Conservation (phyloP, 108 stramenopile species). For the Schizochytrium sp. region DNA sequence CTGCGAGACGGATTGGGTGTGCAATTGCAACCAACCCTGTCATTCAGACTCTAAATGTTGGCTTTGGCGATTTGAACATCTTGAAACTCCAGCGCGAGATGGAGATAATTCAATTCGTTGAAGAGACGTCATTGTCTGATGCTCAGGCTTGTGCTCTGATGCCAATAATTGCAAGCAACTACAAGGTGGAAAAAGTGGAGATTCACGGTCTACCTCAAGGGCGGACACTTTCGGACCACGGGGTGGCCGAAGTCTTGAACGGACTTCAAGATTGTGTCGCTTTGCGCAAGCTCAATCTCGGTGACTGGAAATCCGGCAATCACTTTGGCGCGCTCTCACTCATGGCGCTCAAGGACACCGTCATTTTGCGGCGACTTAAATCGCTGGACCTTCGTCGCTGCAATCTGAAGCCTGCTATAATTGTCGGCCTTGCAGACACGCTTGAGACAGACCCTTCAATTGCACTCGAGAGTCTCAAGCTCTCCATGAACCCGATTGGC, state of each 20-base stretch:
- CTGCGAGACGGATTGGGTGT: background rate
- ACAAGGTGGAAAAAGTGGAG: background rate
- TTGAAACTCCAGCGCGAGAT: background rate
- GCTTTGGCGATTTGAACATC: background rate
- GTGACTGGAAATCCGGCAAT: background rate
- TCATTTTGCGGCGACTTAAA: background rate
- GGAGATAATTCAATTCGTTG: background rate
- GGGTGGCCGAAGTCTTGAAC: background rate
- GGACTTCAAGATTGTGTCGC: background rate
- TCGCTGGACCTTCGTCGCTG: background rate
- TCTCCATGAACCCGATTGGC: background rate
- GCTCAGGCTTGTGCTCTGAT: background rate
- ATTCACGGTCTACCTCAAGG: background rate
- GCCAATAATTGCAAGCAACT: background rate
- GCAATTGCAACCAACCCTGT: background rate
- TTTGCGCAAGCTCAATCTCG: background rate
- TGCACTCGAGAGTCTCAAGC: background rate
- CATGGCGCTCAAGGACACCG: background rate
- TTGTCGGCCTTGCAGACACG: background rate
- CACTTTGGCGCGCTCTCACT: background rate
- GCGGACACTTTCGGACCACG: background rate
- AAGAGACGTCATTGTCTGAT: background rate
- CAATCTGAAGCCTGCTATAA: background rate
- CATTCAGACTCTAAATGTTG: background rate
- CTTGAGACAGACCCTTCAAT: background rate